Evolutionary conservation across 164 flowering plant genomes (phyloP), one percentile per base, ranked within the genome.

Genomic region (Euptelea pleiosperma): DNA sequence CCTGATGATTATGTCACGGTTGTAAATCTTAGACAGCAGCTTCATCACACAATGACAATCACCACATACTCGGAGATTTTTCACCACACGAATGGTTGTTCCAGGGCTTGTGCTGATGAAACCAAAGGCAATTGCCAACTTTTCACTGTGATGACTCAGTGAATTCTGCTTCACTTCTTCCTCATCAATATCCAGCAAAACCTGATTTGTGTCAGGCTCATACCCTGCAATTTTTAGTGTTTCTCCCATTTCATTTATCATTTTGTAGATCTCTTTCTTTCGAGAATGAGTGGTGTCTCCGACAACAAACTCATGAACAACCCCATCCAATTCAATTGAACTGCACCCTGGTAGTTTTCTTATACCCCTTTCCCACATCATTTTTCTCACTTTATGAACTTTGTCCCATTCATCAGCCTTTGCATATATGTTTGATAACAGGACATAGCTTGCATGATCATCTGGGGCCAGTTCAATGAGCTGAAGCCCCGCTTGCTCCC

Each of bases 401-500:
- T 11, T 11, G 11, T 36, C 44, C 58, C 58, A 54, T 7, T 54
- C 24, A 14, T 37, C 58, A 54, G 44, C 58, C 24, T 36, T 24
- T 12, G 58, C 58, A 37, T 54, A 37, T 54, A 54, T 36, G 14
- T 54, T 54, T 12, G 58, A 54, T 10, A 54, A 39, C 44, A 54
- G 31, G 2, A 54, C 58, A 54, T 54, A 54, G 25, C 58, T 24
- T 2, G 58, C 45, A 11, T 54, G 58, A 33, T 54, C 58, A 24
- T 54, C 31, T 24, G 58, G 58, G 10, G 58, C 58, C 58, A 54
- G 9, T 54, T 54, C 58, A 54, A 54, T 25, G 25, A 54, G 58
- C 19, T 21, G 22, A 25, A 36, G 45, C 16, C 58, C 58, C 21
- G 58, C 44, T 54, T 11, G 25, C n/a, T 54, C 44, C 33, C 58